Base-by-base conservation (phyloP, 108 stramenopile genomes). In the Cyclotella kingstonii region DNA sequence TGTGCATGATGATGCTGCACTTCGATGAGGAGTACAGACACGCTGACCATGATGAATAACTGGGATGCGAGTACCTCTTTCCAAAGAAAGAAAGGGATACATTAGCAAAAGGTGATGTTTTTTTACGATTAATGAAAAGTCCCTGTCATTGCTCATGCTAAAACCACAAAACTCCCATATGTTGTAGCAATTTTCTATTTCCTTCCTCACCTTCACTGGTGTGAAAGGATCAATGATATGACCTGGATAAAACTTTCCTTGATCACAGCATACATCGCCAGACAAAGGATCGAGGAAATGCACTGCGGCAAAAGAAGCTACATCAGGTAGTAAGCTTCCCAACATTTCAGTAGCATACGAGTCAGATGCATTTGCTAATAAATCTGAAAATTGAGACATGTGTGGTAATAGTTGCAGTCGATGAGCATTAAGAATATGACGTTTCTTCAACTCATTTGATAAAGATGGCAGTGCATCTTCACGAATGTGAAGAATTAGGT, bases 201-300 rank as follows among this genome's bases (percentile, higher is more conserved):
- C n/a, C 17, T 12, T 38, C 0, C 19, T 23, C 8, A n/a, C 17
- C 5, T 15, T 14, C 5, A 47, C 18, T 3, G 54, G 65, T 34
- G 10, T 26, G 36, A 21, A 39, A 9, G 65, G 54, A 38, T 66
- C 41, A 10, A 48, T 17, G 9, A 28, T 17, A 46, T 66, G 21
- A 26, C 33, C 30, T 21, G 65, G 65, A 28, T 48, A 66, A 28
- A 56, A 66, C 27, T 66, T 66, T n/a, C 65, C 65, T 39, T 66
- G 65, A 36, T 66, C 65, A 38, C 52, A 56, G 34, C 65, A 66
- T 35, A 36, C 44, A 46, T 54, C 64, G 17, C 52, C 50, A 35
- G 40, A 34, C 0, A 10, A 17, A 6, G 38, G 50, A 31, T 64
- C 33, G n/a, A 64, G 52, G 2, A 30, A 11, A n/a, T 64, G 63